Evolutionary conservation across 495 filamentous ascomycete genomes (phyloP), one percentile per base, ranked within the genome.

Genomic region (Daldinia loculata): DNA sequence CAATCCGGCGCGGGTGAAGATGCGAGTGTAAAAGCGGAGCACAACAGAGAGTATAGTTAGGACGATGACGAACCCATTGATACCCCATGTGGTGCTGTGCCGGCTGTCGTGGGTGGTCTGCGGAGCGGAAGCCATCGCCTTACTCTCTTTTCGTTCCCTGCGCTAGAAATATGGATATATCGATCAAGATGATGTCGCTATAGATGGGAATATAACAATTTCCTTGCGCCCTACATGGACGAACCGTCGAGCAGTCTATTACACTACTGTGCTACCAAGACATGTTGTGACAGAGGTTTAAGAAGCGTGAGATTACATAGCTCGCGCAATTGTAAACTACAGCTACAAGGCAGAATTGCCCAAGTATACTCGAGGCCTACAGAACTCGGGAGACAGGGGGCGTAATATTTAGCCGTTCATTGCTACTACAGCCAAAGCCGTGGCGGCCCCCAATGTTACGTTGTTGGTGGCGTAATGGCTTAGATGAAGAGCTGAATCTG

Each of bases 21-120:
- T 57, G 17, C 76, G 71, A 3, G 74, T 72, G 15, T 78, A 78
- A 50, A 78, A 78, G 22, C 76, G 71, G 6, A 78, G 69, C 8
- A 15, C 69, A 6, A 72, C 71, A 2, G 66, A 65, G 6, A 73
- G 38, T 4, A 70, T 48, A 22, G 71, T 56, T 1, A 78, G 51
- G 14, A 30, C 65, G 22, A 76, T 65, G 45, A 71, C 69, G 41
- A 75, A 17, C 2, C 66, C 74, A 32, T 64, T 66, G 19, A 75
- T 56, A 6, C 7, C 69, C 22, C 56, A 52, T 7, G 66, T 68
- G 2, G 41, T 22, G 30, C 14, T 45, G 19, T 51, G 41, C n/a
- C 30, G 48, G 48, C 36, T 53, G 2, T 29, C 26, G 22, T 55
- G 36, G 9, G 68, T 27, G 12, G 39, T 7, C 32, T 12, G 9